phyloP scores from a whole-genome alignment of 345 rosid genomes.

The Draba incana region DNA sequence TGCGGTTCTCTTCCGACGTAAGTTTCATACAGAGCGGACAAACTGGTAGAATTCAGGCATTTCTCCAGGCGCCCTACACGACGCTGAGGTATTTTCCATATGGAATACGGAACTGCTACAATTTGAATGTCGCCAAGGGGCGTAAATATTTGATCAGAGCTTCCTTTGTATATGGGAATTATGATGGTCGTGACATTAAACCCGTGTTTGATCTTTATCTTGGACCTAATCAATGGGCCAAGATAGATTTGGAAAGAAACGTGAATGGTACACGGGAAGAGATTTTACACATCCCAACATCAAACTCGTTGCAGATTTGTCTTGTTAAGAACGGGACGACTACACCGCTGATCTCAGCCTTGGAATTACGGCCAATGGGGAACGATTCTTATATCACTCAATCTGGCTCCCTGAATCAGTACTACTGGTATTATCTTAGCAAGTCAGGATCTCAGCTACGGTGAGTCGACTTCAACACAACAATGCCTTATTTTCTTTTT shows the following conservation, averaged over 20 bases:
- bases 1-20: slow-evolving; percentile 29
- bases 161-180: slow-evolving; percentile 44
- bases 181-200: slow-evolving; percentile 24
- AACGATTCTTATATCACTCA: neutral
- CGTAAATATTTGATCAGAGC: slow-evolving; percentile 37
- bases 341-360: slow-evolving; percentile 46
- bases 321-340: slow-evolving; percentile 14
- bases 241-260: slow-evolving; percentile 1
- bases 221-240: slow-evolving; percentile 48
- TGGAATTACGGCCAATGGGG: slow-evolving; percentile 46
- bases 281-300: slow-evolving; percentile 41
- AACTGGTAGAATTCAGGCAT: too few relatives aligned
- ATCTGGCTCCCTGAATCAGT: too few relatives aligned
- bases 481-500: too few relatives aligned
- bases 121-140: slow-evolving; percentile 26
- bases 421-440: too few relatives aligned
- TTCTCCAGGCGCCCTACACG: too few relatives aligned
- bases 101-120: slow-evolving; percentile 47
- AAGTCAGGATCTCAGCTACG: too few relatives aligned
- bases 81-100: slow-evolving; percentile 41
- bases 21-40: slow-evolving; percentile 35
- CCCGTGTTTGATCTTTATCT: slow-evolving; percentile 47
- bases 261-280: neutral
- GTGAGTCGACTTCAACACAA: too few relatives aligned
- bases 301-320: slow-evolving; percentile 18